These are phyloP conservation scores for Triglochin maritima DNA, from an alignment of 106 monocot genomes.

Conservation along the genomic window DNA sequence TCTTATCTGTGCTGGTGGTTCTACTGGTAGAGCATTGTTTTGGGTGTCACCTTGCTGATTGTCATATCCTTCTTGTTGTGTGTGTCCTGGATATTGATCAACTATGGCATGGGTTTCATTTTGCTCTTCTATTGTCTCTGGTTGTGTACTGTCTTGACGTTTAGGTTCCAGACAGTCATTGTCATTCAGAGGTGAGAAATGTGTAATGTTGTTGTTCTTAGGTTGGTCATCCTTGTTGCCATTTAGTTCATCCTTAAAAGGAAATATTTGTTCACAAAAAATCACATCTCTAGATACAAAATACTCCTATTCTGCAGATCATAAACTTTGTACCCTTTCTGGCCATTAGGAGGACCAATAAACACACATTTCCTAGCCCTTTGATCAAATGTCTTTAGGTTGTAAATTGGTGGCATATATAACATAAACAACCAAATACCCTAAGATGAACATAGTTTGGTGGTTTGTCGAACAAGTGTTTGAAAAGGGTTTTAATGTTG, in stretches of 20 bases:
- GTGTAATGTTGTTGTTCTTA: background rate
- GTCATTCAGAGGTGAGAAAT: background rate
- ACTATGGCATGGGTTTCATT: too few relatives aligned
- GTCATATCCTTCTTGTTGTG: too few relatives aligned
- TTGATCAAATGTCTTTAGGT: background rate
- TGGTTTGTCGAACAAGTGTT: background rate
- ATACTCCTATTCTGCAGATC: background rate
- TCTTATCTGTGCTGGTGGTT: too few relatives aligned
- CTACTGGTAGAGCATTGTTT: too few relatives aligned
- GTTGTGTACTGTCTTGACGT: too few relatives aligned
- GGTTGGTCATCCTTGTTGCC: background rate
- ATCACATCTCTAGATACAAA: background rate
- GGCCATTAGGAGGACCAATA: background rate
- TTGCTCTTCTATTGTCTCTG: too few relatives aligned
- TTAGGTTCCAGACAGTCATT: background rate
- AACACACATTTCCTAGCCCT: background rate
- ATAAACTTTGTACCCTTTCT: background rate
- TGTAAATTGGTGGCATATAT: background rate
- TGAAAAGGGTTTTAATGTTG: background rate
- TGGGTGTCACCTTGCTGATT: too few relatives aligned
- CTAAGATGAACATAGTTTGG: background rate
- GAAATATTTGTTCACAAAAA: background rate
- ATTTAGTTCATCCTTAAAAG: too few relatives aligned
- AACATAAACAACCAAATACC: background rate
- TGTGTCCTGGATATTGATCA: too few relatives aligned